Conservation (phyloP, 169 alveolate species). For the Eimeria falciformis region DNA sequence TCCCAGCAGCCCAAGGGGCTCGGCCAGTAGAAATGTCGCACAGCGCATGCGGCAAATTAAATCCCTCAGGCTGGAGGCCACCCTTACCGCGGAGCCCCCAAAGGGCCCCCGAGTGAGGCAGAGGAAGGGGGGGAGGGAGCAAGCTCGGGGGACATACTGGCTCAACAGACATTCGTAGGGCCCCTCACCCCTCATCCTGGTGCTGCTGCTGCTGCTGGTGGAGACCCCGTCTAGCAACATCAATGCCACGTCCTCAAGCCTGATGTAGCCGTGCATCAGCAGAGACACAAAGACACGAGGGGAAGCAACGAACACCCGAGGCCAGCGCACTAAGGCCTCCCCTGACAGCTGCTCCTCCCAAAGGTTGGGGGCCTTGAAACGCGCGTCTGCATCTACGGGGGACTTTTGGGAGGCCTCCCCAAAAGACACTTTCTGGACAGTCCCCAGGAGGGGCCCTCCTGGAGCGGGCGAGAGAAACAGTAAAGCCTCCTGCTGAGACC, state of each 20-base stretch:
- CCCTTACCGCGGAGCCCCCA: background rate
- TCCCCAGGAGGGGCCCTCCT: background rate
- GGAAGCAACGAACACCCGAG: constrained; percentile 31
- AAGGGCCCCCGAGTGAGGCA: background rate
- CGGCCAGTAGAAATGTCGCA: constrained; percentile 6
- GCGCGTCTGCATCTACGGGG: background rate
- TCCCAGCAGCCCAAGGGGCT: constrained; percentile 16
- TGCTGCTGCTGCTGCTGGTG: constrained; percentile 40
- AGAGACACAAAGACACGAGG: background rate
- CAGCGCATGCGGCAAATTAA: background rate
- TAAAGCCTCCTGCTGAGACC: background rate
- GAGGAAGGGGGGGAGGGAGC: background rate
- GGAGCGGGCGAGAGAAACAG: background rate
- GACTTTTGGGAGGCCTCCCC: background rate
- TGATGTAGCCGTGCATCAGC: constrained; percentile 9
- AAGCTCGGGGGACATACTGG: background rate
- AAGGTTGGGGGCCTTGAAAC: background rate
- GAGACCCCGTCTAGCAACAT: constrained; percentile 41
- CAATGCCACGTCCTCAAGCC: constrained; percentile 1
- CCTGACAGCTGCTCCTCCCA: background rate
- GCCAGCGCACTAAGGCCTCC: constrained; percentile 1
- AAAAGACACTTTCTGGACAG: background rate
- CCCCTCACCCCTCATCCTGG: constrained; percentile 29
- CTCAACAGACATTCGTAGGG: background rate
- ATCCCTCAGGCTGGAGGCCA: too few species aligned